Evolutionary conservation across 805 yeast species (phyloP).

Genomic region (Myxozyma kluyveri): DNA sequence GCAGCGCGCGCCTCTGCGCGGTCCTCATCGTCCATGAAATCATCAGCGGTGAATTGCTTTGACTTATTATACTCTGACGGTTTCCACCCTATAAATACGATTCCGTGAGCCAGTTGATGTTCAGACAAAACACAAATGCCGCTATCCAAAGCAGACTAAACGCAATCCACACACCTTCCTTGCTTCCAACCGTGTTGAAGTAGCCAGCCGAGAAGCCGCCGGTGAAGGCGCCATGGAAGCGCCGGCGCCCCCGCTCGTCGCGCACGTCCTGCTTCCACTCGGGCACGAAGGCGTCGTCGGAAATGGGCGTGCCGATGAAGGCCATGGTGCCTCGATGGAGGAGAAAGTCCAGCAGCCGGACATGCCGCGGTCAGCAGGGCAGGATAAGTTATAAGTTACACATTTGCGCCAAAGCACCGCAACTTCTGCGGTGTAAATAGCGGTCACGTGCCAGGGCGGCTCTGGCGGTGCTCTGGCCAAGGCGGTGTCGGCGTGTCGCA

Average conservation of each 20-base stretch:
- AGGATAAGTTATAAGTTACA: too few relatives aligned
- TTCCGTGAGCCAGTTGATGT: not conserved
- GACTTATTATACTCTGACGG: slow-evolving; percentile 32
- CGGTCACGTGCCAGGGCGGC: too few relatives aligned
- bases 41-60: slow-evolving; percentile 30
- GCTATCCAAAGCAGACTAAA: not conserved
- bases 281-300: slow-evolving; percentile 20
- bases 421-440: too few relatives aligned
- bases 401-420: too few relatives aligned
- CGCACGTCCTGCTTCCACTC: slow-evolving; percentile 32
- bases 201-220: slow-evolving; percentile 42
- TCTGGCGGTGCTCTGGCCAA: too few relatives aligned
- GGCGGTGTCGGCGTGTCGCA: too few relatives aligned
- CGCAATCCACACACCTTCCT: slow-evolving; percentile 33
- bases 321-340: not conserved
- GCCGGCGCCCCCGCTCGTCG: slow-evolving; percentile 31
- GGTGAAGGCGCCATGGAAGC: slow-evolving; percentile 40
- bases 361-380: too few relatives aligned
- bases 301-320: slow-evolving; percentile 21
- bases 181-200: slow-evolving; percentile 39
- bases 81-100: slow-evolving; percentile 31
- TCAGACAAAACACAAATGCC: not conserved
- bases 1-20: slow-evolving; percentile 29
- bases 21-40: slow-evolving; percentile 41
- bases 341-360: too few relatives aligned